These are phyloP conservation scores for Monosporascus sp. DNA, from an alignment of 2,329 filamentous ascomycete genomes.

Conservation along the genomic window DNA sequence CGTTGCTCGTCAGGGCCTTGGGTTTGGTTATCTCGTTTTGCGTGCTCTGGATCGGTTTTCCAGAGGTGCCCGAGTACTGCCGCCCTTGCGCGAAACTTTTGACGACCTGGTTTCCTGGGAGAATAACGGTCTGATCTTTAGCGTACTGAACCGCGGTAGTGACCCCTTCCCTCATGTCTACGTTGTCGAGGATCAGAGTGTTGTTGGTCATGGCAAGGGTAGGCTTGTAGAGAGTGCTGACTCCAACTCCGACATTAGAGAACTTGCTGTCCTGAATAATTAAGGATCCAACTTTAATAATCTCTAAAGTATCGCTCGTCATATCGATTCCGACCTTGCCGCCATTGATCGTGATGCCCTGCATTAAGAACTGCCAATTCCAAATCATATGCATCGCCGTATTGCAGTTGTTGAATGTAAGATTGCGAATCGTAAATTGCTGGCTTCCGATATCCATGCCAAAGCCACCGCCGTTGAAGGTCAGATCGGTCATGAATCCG, in stretches of 20 bases:
- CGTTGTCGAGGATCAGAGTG: slow-evolving; percentile 81
- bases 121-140: slow-evolving; percentile 51
- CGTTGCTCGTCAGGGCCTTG: slow-evolving; percentile 54
- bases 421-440: slow-evolving; percentile 79
- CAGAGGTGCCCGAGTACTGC: slow-evolving; percentile 50
- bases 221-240: slow-evolving; percentile 68
- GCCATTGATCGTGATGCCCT: slow-evolving; percentile 68
- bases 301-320: slow-evolving; percentile 53
- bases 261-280: slow-evolving; percentile 77
- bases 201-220: slow-evolving; percentile 64
- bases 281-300: slow-evolving; percentile 79
- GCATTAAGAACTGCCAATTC: slow-evolving; percentile 85
- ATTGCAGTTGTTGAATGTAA: slow-evolving; percentile 75
- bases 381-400: slow-evolving; percentile 87
- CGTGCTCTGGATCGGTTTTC: slow-evolving; percentile 54
- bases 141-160: slow-evolving; percentile 59
- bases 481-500: slow-evolving; percentile 76
- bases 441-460: slow-evolving; percentile 80
- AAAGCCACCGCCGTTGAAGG: slow-evolving; percentile 75
- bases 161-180: slow-evolving; percentile 69
- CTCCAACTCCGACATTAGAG: slow-evolving; percentile 67
- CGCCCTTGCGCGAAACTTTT: slow-evolving; percentile 75
- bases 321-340: slow-evolving; percentile 76
- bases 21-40: slow-evolving; percentile 58
- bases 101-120: slow-evolving; percentile 65